Percentiles rank a stretch among this genome's conserved stretches.
phyloP scores from a whole-genome alignment of 208 protist genomes.

The Acanthamoeba lenticulata region DNA sequence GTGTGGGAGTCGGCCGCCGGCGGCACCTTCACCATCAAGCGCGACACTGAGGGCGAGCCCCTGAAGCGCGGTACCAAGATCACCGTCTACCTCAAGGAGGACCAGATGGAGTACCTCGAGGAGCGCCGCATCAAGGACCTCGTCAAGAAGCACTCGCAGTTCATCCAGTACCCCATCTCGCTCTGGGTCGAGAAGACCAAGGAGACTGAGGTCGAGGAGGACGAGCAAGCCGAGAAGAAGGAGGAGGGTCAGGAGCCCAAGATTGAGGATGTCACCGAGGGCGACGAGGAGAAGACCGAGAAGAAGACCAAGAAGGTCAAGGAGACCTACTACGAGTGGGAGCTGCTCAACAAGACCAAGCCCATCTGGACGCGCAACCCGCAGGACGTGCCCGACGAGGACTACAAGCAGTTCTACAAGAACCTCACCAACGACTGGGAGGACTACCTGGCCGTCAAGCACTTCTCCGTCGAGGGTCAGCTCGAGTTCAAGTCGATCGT shows the following conservation, averaged over 20 bases:
- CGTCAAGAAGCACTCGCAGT: constrained; percentile 99
- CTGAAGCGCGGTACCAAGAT: constrained; percentile 97
- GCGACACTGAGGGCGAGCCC: constrained; percentile 85
- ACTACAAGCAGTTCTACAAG: constrained; percentile 99
- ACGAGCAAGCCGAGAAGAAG: constrained; percentile 85
- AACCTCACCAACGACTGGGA: constrained; percentile 97
- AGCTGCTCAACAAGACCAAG: constrained; percentile 98
- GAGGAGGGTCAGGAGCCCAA: constrained; percentile 79
- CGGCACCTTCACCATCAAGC: constrained; percentile 96
- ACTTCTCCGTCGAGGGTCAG: constrained; percentile 98
- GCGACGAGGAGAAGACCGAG: constrained; percentile 77
- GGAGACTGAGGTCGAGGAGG: constrained; percentile 95
- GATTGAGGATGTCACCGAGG: constrained; percentile 86
- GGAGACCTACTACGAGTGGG: constrained; percentile 90
- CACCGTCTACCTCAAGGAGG: constrained; percentile 97
- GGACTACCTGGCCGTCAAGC: constrained; percentile 96
- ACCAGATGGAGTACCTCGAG: constrained; percentile 96
- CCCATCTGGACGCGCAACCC: constrained; percentile 97
- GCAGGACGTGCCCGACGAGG: constrained; percentile 96
- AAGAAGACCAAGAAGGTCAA: constrained; percentile 91
- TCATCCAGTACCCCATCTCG: constrained; percentile 98
- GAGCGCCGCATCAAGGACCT: constrained; percentile 95
- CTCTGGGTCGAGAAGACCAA: constrained; percentile 95
- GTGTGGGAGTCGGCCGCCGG: constrained; percentile 98
- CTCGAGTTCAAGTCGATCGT: constrained; percentile 97